Evolutionary conservation across 495 filamentous ascomycete species (phyloP), one percentile per base, ranked within the genome.

Genomic region (Cairneyella variabilis): DNA sequence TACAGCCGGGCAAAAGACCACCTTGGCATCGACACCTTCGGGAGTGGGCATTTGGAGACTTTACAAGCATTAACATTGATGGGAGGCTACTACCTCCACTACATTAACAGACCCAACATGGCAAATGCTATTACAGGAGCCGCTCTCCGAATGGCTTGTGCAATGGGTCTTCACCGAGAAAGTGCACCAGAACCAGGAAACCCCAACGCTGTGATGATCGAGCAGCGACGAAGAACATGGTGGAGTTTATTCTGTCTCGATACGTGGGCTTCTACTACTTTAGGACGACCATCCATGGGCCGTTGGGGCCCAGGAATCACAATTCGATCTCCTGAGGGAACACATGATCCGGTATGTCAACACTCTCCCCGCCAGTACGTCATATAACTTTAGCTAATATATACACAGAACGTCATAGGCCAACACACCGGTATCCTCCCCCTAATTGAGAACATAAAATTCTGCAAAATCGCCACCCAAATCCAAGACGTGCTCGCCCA

Each of bases 171-270:
- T 3, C 88, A 92, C 64, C 78, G 86, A 48, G 87, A 91, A 67
- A 83, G 82, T 56, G 63, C 74, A 3, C 74, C 80, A 17, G 75
- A 79, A 34, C 46, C 46, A 23, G 40, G 32, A 54, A 76, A 70
- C 48, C 80, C 79, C 59, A 65, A 77, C 46, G 70, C 71, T 6
- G 56, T 72, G 0, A 75, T 80, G 6, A 72, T 75, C 28, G 85
- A 90, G 57, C 80, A 85, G 16, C 77, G 85, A 54, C 69, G 88
- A 42, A 73, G 85, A 36, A 85, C 87, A 23, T 91, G 88, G 88
- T 91, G 88, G 88, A 84, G 79, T 34, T 67, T 90, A 47, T 86
- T 87, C 69, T 88, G 84, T 68, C 75, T 91, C 53, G 88, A 91
- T 68, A 86, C 86, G 1, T 91, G 86, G 85, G 86, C 82, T 5